These are phyloP conservation scores for Grifola frondosa DNA, from an alignment of 1,284 basidiomycete genomes.

Conservation along the genomic window DNA sequence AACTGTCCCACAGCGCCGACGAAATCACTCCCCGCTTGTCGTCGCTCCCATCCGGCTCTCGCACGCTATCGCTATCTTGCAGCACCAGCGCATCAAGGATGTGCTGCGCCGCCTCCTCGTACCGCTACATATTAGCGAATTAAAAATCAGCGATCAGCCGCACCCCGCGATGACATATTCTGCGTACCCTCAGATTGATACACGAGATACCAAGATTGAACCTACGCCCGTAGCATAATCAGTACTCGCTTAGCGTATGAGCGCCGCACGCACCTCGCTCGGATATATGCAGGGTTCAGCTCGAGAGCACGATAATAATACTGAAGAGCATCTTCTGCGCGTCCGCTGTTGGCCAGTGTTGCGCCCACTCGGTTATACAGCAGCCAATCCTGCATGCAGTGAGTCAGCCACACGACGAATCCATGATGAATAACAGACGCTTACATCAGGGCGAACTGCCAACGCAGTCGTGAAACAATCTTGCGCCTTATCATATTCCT, in stretches of 20 bases:
- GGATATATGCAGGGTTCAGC: conserved; percentile 90
- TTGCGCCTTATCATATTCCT: conserved; percentile 90
- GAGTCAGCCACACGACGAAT: neutral
- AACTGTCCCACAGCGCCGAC: conserved; percentile 79
- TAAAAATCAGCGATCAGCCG: neutral
- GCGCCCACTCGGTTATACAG: conserved; percentile 96
- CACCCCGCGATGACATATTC: neutral
- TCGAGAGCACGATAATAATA: conserved; percentile 91
- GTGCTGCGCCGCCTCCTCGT: conserved; percentile 81
- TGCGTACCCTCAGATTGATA: conserved; percentile 77
- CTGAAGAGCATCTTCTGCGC: conserved; percentile 78
- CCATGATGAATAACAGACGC: conserved; percentile 22
- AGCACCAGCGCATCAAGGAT: conserved; percentile 84
- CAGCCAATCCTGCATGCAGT: conserved; percentile 76
- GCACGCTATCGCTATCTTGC: conserved; percentile 77
- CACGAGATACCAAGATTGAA: conserved; percentile 92
- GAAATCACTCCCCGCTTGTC: conserved; percentile 72
- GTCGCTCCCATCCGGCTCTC: conserved; percentile 44
- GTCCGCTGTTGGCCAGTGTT: conserved; percentile 91
- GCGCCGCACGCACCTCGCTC: conserved; percentile 63
- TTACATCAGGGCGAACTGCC: conserved; percentile 81
- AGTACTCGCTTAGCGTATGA: conserved; percentile 5
- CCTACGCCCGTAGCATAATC: conserved; percentile 36
- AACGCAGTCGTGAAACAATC: conserved; percentile 95
- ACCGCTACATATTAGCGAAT: conserved; percentile 48